Base-by-base conservation (phyloP, 495 filamentous ascomycete species). In the Penicillium subrubescens region DNA sequence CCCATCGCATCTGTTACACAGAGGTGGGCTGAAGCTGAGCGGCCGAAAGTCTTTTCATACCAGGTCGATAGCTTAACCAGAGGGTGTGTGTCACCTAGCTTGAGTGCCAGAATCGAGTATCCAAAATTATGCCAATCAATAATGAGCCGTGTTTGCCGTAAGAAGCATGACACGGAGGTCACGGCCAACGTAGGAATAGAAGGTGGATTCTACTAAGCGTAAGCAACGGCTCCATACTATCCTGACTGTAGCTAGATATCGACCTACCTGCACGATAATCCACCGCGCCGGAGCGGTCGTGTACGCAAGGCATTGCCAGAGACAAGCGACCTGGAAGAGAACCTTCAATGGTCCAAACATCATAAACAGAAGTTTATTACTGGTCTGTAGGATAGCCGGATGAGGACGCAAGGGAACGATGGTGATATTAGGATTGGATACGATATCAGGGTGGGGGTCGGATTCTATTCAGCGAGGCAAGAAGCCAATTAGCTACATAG, bases 121-220 rank as follows among this genome's bases (percentile, higher is more conserved):
- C 95, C 94, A 76, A 97, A 97, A 75, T 99, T 99, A 80, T 99
- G 95, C 95, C 95, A 99, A 77, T 99, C 95, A 61, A 98, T 92
- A 39, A 97, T 83, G 3, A 97, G 86, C 60, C 83, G 84, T 27
- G 91, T 94, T 62, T 92, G 88, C 44, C 96, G 91, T 58, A 96
- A 78, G 70, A 86, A 87, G 71, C 90, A 93, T 55, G 91, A 79
- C 11, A 93, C 59, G 14, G 87, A 80, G 3, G 93, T 88, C 53
- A 98, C 79, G 29, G 87, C 83, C 5, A 99, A 83, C 1, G 92
- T 95, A 5, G 95, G 95, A 67, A 99, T 97, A 1, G 94, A 93
- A 5, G 95, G 95, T 6, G 95, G 95, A 77, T 98, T 99, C 82
- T 99, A 77, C 21, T 19, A 65, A 56, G 11, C 54, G 59, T 65